Conservation (phyloP, 23 red algal species). For the Chondrus crispus region DNA sequence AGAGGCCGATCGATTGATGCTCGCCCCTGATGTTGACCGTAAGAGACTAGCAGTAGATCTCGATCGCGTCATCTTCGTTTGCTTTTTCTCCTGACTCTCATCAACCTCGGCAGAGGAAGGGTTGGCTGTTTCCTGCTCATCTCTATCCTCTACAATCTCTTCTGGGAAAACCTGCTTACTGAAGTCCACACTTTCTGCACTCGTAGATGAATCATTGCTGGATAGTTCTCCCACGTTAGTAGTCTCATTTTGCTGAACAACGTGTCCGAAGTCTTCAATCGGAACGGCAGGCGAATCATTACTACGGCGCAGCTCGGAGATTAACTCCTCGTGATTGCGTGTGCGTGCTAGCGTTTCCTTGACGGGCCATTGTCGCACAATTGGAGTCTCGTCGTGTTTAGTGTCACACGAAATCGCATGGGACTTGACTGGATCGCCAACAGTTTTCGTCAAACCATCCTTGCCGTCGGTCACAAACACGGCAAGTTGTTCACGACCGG, state of each 20-base stretch:
- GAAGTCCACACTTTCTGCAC: too few species aligned
- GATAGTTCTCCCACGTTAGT: not conserved
- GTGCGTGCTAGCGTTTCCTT: not conserved
- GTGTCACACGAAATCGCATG: slow-evolving; percentile 1
- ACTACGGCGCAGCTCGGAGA: not conserved
- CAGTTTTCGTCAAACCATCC: not conserved
- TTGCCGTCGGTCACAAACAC: not conserved
- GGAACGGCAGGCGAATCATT: not conserved
- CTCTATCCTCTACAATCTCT: too few species aligned
- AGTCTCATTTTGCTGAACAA: not conserved
- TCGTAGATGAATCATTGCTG: not conserved
- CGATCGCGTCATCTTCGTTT: too few species aligned
- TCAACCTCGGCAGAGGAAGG: too few species aligned
- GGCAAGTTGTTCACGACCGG: not conserved
- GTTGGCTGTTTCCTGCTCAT: too few species aligned
- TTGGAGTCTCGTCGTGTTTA: not conserved
- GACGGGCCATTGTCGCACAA: slow-evolving; percentile 7
- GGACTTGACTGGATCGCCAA: not conserved
- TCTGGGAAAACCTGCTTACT: too few species aligned
- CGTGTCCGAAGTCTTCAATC: not conserved
- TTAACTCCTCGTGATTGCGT: slow-evolving; percentile 2
- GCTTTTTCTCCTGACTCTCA: too few species aligned
- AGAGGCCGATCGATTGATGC: too few species aligned
- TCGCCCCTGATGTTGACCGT: too few species aligned
- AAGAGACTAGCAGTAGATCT: too few species aligned